Evolutionary conservation across 805 yeast species (phyloP), one percentile per base, ranked within the genome.

Genomic region (Candida ipomoeae): DNA sequence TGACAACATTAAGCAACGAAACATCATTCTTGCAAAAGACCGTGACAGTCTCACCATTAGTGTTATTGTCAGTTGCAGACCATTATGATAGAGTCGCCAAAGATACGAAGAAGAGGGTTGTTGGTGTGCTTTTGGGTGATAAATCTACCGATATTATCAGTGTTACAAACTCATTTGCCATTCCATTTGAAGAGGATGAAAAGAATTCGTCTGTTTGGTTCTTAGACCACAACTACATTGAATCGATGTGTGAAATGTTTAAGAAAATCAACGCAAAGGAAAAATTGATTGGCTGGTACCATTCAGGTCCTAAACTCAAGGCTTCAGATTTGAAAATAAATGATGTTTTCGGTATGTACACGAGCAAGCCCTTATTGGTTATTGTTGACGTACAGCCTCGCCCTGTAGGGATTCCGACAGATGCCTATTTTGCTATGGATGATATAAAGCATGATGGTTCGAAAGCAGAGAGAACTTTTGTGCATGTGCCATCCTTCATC

Each of bases 271-370:
- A 91, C 71, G 99, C 99, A 17, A 91, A 89, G 71, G 99, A 94
- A 68, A 88, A 83, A 66, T 77, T 94, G 44, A 84, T 94, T 65
- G 99, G 99, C n/a, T 94, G 99, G 99, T 94, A 94, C 67, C 99
- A 94, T 69, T 85, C 96, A 7, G 99, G 99, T 4, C 97, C 98
- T 17, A 90, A 90, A 67, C 79, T 95, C 57, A 84, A 82, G 60
- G 80, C 91, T 1, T 85, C 95, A 14, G 99, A 94, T 65, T 75
- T 94, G 55, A 88, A 87, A 65, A 94, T 94, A 62, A 92, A 92
- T 66, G 97, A 94, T 57, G 74, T 73, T 2, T 90, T 94, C 75
- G 90, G 85, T 66, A 84, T 81, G 59, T 92, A 90, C 67, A 82
- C 91, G 0, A 70, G 84, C 4, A 82, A 85, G 54, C 97, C 98